These are phyloP conservation scores for Leptodermis oblonga DNA, from an alignment of 257 asterid genomes.

Conservation along the genomic window DNA sequence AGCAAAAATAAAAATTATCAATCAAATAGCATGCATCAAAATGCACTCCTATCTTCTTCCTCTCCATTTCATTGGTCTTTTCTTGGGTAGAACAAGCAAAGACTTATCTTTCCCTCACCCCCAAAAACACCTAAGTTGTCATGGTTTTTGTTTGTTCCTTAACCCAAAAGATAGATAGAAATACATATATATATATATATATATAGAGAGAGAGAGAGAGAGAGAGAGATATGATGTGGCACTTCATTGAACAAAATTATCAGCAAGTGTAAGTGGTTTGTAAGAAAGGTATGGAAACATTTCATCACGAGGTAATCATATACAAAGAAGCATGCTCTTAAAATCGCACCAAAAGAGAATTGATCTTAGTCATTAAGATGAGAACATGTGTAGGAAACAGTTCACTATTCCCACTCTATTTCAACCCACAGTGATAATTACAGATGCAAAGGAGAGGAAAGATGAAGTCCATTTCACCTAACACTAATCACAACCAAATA, in stretches of 20 bases:
- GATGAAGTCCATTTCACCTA: constrained; percentile 6
- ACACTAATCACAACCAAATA: constrained; percentile 14
- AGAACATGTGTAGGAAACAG: not conserved
- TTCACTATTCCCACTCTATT: not conserved
- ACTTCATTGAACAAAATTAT: not conserved
- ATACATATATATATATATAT: not conserved
- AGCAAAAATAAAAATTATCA: not conserved
- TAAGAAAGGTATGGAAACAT: not conserved
- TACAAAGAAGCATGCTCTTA: not conserved
- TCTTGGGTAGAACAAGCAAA: not conserved
- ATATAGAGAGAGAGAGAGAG: no score
- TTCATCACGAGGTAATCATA: not conserved
- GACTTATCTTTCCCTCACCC: not conserved
- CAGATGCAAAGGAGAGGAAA: not conserved
- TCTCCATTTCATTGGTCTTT: not conserved
- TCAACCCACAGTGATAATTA: not conserved
- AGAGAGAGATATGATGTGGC: no score
- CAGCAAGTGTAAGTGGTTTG: not conserved
- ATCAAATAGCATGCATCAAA: not conserved
- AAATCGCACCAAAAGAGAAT: not conserved
- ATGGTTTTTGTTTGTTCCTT: not conserved
- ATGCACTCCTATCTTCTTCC: not conserved
- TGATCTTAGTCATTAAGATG: not conserved
- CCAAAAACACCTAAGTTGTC: not conserved
- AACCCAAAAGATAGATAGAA: not conserved